Percentiles rank a stretch among this genome's conserved stretches.
phyloP scores from a whole-genome alignment of 495 filamentous ascomycete genomes.

The Penicillium maclennaniae region DNA sequence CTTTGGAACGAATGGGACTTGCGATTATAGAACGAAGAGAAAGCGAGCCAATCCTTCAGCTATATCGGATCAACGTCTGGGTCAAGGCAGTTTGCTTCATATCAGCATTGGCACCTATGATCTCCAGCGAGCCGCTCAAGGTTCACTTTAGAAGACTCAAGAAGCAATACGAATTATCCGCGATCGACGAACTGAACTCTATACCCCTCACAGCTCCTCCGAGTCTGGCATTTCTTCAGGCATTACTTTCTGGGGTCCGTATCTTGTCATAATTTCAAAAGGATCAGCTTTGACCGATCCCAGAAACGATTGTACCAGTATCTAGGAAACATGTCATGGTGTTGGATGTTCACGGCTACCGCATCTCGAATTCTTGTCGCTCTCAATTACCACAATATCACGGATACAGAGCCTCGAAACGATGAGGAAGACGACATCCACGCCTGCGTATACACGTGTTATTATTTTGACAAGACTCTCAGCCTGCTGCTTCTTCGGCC shows the following conservation, averaged over 20 bases:
- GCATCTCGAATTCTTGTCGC: slow-evolving; percentile 26
- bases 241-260: slow-evolving; percentile 27
- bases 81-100: slow-evolving; percentile 24
- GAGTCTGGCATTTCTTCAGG: slow-evolving; percentile 25
- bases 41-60: slow-evolving; percentile 18
- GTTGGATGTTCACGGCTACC: slow-evolving; percentile 26
- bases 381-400: slow-evolving; percentile 28
- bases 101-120: slow-evolving; percentile 21
- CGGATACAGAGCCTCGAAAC: slow-evolving; percentile 11
- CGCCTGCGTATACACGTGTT: slow-evolving; percentile 27
- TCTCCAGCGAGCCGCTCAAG: slow-evolving; percentile 16
- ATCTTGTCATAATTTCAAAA: background rate
- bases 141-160: slow-evolving; percentile 21
- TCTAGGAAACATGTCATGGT: slow-evolving; percentile 26
- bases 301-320: slow-evolving; percentile 29
- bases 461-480: slow-evolving; percentile 34
- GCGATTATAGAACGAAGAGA: slow-evolving; percentile 24
- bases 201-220: slow-evolving; percentile 22
- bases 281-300: background rate
- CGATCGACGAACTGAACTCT: slow-evolving; percentile 18
- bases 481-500: slow-evolving; percentile 37
- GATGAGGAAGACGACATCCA: slow-evolving; percentile 26
- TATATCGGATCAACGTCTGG: slow-evolving; percentile 25
- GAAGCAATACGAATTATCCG: slow-evolving; percentile 23
- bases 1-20: slow-evolving; percentile 27